Evolutionary conservation across 164 flowering plant species (phyloP), one percentile per base, ranked within the genome.

Genomic region (Aristolochia californica): DNA sequence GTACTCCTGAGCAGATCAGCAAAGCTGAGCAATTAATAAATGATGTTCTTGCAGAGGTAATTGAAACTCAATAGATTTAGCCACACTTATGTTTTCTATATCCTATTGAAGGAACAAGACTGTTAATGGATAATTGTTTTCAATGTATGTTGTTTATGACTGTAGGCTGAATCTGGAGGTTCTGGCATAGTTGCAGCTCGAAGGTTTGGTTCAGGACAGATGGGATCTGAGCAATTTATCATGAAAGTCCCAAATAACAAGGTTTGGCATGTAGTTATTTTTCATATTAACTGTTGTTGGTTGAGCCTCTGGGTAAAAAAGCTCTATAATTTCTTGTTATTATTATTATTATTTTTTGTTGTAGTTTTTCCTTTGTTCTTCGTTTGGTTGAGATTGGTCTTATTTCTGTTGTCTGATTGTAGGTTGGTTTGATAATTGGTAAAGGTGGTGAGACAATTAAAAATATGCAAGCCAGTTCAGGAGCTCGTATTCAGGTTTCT

Each of bases 401-500:
- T 56, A 34, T n/a, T 15, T 16, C 1, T 53, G 20, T 47, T 51
- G 12, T n/a, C 57, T 61, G 51, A 64, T 56, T 59, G 11, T 74
- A 88, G 97, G 98, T 93, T 70, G 98, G 91, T 38, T 68, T 89
- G 65, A 79, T 93, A 22, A 93, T 89, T 78, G 98, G 98, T 17
- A 93, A 93, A 75, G 95, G 97, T 22, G 97, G 98, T 45, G 98
- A 93, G 66, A 89, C 86, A 43, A 93, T 89, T 25, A 89, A 89
- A 67, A 85, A 58, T 71, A 88, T 88, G 85, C 98, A 88, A 74
- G 78, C 80, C 12, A 75, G 77, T 56, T 67, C 97, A 59, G 98
- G 98, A 61, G 98, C 98, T 66, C 88, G 88, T 44, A 83, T 93
- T 70, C 98, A 87, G 94, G 97, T 93, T 23, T 7, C 62, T 50